Evolutionary conservation across 805 yeast genomes (phyloP).

Genomic region (Yamadazyma kitorensis): DNA sequence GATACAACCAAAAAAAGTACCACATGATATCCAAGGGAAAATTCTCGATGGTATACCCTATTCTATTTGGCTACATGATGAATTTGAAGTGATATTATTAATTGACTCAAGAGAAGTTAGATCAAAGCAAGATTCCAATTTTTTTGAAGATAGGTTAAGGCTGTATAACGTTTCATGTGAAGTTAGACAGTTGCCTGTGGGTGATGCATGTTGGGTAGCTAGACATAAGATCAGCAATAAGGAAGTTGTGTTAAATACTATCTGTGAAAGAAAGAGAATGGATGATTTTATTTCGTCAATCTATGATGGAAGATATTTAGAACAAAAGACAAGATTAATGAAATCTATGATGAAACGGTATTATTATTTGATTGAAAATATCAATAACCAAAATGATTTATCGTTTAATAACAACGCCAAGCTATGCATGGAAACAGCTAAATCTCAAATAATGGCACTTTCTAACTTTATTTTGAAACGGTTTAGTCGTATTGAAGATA

Average conservation of each 20-base stretch:
- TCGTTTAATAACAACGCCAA: conserved; percentile 2
- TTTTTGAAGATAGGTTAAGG: conserved; percentile 55
- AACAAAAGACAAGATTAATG: conserved; percentile 76
- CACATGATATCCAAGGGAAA: conserved; percentile 24
- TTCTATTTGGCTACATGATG: conserved; percentile 59
- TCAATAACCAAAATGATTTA: not conserved
- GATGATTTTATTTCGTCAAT: conserved; percentile 84
- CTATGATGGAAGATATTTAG: conserved; percentile 82
- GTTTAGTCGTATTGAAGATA: conserved; percentile 71
- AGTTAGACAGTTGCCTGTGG: conserved; percentile 63
- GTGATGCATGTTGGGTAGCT: conserved; percentile 92
- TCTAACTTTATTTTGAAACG: conserved; percentile 66
- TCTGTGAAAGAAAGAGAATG: conserved; percentile 86
- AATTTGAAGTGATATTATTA: conserved; percentile 58
- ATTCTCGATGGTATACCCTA: conserved; percentile 27
- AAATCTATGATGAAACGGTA: conserved; percentile 66
- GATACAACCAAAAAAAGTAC: conserved; percentile 1
- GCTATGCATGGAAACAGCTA: conserved; percentile 52
- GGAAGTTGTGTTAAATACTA: conserved; percentile 71
- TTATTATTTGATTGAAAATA: conserved; percentile 78
- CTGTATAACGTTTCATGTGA: conserved; percentile 49
- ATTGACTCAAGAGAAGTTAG: conserved; percentile 83
- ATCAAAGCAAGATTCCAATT: conserved; percentile 65
- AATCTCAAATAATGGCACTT: conserved; percentile 64
- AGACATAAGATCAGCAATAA: conserved; percentile 52